Base-by-base conservation (phyloP, 257 asterid genomes). In the Petunia axillaris region DNA sequence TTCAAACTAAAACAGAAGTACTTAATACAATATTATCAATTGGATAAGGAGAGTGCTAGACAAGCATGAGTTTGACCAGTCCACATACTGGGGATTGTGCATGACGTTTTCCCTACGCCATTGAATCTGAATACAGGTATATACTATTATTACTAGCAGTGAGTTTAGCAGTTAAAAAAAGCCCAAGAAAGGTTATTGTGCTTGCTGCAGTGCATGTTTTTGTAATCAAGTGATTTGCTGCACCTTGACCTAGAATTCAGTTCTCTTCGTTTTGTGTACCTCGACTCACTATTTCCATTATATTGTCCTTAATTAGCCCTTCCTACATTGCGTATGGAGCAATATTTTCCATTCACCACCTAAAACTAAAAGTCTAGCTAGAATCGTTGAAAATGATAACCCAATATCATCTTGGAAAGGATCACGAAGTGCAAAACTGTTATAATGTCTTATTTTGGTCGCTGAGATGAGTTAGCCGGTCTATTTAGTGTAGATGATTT, bases 61-160 rank as follows among this genome's bases (percentile, higher is more conserved):
- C 39, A 40, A 66, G 65, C 3, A 13, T 5, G 67, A 54, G 16
- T 83, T 83, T 80, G 84, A 83, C 80, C 67, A 43, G 84, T 67
- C 78, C 64, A 62, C 38, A 70, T 6, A 40, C 2, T 79, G 81
- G 75, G 75, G 35, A 60, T 41, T 50, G 89, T 82, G 88, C 83
- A 76, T 79, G 86, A 79, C 90, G 88, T 82, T 67, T 82, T 75
- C 79, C 79, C 55, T 76, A 89, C 88, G 89, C 87, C 85, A 81
- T 70, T 71, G 77, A 10, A 70, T 25, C 59, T 10, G 59, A 70
- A 4, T 44, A 44, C 5, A n/a, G 16, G 0, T 14, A 40, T 60
- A 60, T 15, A 13, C 11, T 13, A 13, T 1, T 41, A 13, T 1
- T 13, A 2, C 8, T n/a, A 44, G n/a, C 9, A 11, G 5, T 70